phyloP scores from a whole-genome alignment of 768 basidiomycete species.

The Boletus rubropictus region DNA sequence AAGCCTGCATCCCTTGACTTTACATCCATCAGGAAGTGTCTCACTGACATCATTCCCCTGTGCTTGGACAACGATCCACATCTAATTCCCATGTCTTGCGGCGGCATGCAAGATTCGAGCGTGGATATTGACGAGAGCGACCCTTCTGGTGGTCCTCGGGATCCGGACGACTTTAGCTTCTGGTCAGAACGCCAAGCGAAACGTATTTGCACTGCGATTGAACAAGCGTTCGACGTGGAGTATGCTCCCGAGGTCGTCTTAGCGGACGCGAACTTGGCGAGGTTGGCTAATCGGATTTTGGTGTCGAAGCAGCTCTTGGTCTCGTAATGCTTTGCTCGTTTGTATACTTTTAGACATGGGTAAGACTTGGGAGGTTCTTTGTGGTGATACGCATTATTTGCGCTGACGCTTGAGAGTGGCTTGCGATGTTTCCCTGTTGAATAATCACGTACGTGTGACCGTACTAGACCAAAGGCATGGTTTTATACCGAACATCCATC shows the following conservation, averaged over 20 bases:
- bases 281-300: constrained; percentile 78
- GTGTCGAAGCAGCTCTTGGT: constrained; percentile 60
- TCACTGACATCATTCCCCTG: constrained; percentile 75
- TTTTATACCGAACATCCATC: no score
- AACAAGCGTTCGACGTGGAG: constrained; percentile 83
- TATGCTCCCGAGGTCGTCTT: constrained; percentile 86
- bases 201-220: constrained; percentile 73
- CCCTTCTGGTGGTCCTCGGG: constrained; percentile 40
- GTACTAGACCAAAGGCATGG: no score
- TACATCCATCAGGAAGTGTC: constrained; percentile 53
- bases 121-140: constrained; percentile 7
- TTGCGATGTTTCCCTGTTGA: no score
- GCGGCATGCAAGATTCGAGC: constrained; percentile 27
- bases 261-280: constrained; percentile 88
- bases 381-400: no score
- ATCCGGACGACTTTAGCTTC: constrained; percentile 91
- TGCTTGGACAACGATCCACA: constrained; percentile 85
- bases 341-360: not conserved
- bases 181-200: constrained; percentile 89
- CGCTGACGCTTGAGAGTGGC: no score
- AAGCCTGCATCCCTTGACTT: constrained; percentile 62
- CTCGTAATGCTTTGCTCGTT: constrained; percentile 5
- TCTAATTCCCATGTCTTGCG: constrained; percentile 69
- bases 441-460: no score
- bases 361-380: no score